phyloP scores from a whole-genome alignment of 2,329 filamentous ascomycete genomes.

The Scopulariopsis brevicaulis region DNA sequence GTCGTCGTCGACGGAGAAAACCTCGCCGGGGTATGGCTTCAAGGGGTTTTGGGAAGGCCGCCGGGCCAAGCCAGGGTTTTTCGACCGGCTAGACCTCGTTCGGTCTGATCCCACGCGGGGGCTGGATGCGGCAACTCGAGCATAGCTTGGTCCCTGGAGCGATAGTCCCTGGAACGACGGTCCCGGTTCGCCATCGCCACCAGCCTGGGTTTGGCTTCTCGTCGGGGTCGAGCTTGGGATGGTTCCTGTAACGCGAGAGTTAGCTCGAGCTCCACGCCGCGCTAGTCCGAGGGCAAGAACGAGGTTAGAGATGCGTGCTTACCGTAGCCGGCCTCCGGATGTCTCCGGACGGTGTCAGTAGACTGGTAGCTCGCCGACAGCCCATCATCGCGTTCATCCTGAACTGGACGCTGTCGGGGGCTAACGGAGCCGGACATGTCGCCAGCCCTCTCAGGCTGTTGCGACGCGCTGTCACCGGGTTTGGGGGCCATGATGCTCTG shows the following conservation, averaged over 20 bases:
- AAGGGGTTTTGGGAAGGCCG: slow-evolving; percentile 61
- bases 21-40: slow-evolving; percentile 67
- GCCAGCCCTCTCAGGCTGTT: neutral
- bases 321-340: slow-evolving; percentile 47
- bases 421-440: neutral
- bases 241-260: slow-evolving; percentile 16
- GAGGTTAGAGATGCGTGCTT: neutral
- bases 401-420: neutral
- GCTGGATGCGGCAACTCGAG: slow-evolving; percentile 22
- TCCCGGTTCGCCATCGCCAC: neutral
- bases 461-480: neutral
- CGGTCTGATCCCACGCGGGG: slow-evolving; percentile 37
- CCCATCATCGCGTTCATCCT: slow-evolving; percentile 22
- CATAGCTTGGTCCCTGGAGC: slow-evolving; percentile 27
- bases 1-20: slow-evolving; percentile 89
- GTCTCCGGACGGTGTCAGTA: slow-evolving; percentile 47
- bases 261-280: neutral
- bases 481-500: neutral
- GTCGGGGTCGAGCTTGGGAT: slow-evolving; percentile 15
- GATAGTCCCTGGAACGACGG: slow-evolving; percentile 9
- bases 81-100: slow-evolving; percentile 39
- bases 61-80: slow-evolving; percentile 63
- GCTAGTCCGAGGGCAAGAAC: neutral
- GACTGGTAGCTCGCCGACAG: slow-evolving; percentile 45
- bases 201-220: neutral